Base-by-base conservation (phyloP, 1,139 yeast genomes). In the Diutina siamensis region DNA sequence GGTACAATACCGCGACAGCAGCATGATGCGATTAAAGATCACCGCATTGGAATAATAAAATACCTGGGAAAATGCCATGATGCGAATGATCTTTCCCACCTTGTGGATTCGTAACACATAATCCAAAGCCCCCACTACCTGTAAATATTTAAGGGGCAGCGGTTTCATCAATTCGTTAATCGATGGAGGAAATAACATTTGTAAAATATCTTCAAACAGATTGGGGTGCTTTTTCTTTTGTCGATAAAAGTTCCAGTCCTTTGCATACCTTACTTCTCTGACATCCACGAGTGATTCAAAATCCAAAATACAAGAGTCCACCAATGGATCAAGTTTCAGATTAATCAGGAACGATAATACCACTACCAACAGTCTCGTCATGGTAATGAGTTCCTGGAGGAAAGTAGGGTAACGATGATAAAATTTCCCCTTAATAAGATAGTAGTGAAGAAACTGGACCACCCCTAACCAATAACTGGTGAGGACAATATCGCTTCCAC, bases 51-150 rank as follows among this genome's bases (percentile, higher is more conserved):
- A 65, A 80, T 92, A 87, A 60, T 83, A 83, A 46, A 92, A 72
- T 1, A 92, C 83, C 50, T 82, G 82, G 1, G 94, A 76, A 46
- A 86, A 70, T 33, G 94, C 76, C 61, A 88, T 94, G 50, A 83
- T 80, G 46, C 78, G 76, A 22, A 87, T 70, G 27, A 85, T 67
- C 12, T 86, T 82, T 57, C 85, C 92, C 4, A 89, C 84, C 48
- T 80, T 78, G 58, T 86, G 94, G 38, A 89, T 67, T 51, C 84
- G 88, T 56, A 89, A 68, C 3, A 92, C 94, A 58, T 89, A 88
- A 47, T 87, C 74, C 45, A 92, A 71, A 0, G 97, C 96, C 21
- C 95, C 94, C 49, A 92, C 71, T 1, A 89, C 85, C 56, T 94
- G 95, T 20, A 89, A 78, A 47, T 89, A 74, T 54, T 79, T 81